These are phyloP conservation scores for Venturia carpophila DNA, from an alignment of 2,329 filamentous ascomycete genomes.

Conservation along the genomic window DNA sequence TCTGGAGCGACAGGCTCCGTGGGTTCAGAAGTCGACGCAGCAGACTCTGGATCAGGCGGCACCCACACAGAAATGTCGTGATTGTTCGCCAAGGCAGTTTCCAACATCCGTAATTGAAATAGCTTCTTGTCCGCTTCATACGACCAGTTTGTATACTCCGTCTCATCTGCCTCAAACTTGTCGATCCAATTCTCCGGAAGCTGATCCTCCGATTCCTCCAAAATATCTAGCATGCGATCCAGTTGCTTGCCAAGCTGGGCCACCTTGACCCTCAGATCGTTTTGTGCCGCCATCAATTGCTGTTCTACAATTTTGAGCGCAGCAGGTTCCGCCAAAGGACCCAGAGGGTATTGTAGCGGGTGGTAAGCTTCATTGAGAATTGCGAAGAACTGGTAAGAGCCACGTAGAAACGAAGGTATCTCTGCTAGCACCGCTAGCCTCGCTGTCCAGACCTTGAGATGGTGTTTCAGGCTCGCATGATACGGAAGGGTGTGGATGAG, in stretches of 20 bases:
- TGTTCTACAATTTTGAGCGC: conserved; percentile 30
- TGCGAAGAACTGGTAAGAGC: conserved; percentile 55
- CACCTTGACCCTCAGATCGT: conserved; percentile 60
- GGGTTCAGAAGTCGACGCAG: neutral
- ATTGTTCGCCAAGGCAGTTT: neutral
- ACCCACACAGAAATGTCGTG: neutral
- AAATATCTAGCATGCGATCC: conserved; percentile 76
- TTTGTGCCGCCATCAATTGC: conserved; percentile 43
- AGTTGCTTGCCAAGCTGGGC: conserved; percentile 55
- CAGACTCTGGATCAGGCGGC: neutral
- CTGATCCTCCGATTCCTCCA: conserved; percentile 78
- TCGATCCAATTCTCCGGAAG: conserved; percentile 85
- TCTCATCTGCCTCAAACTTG: conserved; percentile 71
- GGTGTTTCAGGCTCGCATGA: conserved; percentile 61
- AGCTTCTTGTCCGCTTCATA: conserved; percentile 67
- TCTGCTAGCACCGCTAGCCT: conserved; percentile 67
- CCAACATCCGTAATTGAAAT: conserved; percentile 15
- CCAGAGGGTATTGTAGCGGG: conserved; percentile 2
- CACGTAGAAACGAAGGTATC: conserved; percentile 59
- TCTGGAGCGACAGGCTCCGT: neutral
- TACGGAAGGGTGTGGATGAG: conserved; percentile 83
- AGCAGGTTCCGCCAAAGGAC: conserved; percentile 27
- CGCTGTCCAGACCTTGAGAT: conserved; percentile 72
- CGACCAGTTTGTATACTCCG: conserved; percentile 71
- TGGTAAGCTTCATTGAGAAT: conserved; percentile 59